Conservation (phyloP, 345 rosid genomes). For the Rhodamnia argentea region DNA sequence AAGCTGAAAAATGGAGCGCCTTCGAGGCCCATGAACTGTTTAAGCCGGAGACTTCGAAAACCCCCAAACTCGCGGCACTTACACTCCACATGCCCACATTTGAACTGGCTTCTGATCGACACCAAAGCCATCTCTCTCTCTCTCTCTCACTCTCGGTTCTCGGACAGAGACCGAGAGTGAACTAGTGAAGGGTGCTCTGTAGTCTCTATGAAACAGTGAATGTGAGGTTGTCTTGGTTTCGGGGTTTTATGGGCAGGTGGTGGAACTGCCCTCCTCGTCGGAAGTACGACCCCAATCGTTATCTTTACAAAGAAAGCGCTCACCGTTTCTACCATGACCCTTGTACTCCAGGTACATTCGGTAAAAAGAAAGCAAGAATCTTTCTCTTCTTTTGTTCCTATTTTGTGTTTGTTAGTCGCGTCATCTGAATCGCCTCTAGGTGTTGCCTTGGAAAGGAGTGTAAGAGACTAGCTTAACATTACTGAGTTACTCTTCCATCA, state of each 20-base stretch:
- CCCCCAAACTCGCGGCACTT: too few relatives aligned
- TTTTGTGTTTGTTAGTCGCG: not conserved
- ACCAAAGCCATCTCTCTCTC: too few relatives aligned
- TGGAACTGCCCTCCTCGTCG: constrained; percentile 5
- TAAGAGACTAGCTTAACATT: not conserved
- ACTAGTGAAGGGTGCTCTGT: not conserved
- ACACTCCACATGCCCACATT: not conserved
- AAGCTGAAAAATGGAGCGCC: not conserved
- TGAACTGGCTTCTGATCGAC: not conserved
- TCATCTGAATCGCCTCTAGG: not conserved
- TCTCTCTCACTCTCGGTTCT: not conserved
- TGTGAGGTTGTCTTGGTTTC: not conserved
- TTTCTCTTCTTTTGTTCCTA: too few relatives aligned
- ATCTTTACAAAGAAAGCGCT: not conserved
- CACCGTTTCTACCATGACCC: not conserved
- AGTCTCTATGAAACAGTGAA: not conserved
- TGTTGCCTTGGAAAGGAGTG: not conserved
- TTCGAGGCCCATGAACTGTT: not conserved
- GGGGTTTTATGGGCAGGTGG: constrained; percentile 25
- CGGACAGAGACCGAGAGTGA: not conserved
- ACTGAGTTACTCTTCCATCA: not conserved
- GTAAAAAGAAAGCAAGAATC: not conserved
- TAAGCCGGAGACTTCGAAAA: not conserved
- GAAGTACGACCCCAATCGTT: constrained; percentile 1
- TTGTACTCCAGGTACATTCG: constrained; percentile 6